Conservation (phyloP, 257 asterid species). For the Anisodus tanguticus region DNA sequence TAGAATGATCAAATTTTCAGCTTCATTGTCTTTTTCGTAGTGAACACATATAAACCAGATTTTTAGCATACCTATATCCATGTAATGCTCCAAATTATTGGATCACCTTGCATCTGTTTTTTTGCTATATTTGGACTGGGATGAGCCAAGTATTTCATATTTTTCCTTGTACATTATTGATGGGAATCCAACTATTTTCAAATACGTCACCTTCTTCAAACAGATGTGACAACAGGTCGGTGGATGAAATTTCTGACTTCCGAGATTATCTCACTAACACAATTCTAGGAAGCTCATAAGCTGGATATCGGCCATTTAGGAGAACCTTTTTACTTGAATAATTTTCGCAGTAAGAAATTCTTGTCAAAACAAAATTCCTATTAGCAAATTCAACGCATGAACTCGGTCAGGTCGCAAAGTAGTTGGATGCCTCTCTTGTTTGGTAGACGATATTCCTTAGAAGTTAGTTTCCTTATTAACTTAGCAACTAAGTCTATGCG, state of each 20-base stretch:
- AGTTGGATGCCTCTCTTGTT: background rate
- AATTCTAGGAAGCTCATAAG: no score
- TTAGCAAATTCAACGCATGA: background rate
- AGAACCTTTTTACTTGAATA: no score
- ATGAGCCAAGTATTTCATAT: background rate
- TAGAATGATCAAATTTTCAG: constrained; percentile 1
- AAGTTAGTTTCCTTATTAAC: background rate
- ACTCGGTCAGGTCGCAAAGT: constrained; percentile 19
- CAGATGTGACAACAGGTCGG: background rate
- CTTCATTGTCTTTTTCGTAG: constrained; percentile 7
- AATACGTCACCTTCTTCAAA: background rate
- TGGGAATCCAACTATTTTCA: background rate
- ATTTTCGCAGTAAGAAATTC: no score
- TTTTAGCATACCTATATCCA: background rate
- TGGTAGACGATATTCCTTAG: background rate
- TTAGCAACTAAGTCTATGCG: background rate
- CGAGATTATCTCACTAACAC: no score
- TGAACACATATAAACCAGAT: background rate
- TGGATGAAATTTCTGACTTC: no score
- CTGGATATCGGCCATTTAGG: no score
- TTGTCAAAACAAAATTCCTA: background rate
- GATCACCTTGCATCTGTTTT: background rate
- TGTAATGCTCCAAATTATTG: background rate
- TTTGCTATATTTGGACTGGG: background rate
- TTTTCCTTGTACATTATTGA: background rate